These are phyloP conservation scores for Phialophora chinensis DNA, from an alignment of 2,329 filamentous ascomycete species.

Conservation along the genomic window DNA sequence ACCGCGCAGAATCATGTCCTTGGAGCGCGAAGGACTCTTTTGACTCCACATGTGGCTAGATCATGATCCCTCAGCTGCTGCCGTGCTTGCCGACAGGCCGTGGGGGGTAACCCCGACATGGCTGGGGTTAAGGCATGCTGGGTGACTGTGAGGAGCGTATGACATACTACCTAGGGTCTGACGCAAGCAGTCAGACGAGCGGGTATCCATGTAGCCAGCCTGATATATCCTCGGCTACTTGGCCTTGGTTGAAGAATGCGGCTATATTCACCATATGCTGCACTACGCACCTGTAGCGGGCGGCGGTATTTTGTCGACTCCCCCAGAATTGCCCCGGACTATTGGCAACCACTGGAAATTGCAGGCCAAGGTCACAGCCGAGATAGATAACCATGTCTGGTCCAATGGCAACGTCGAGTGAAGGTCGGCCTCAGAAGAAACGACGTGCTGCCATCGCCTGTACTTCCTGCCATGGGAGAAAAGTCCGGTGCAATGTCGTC, in stretches of 20 bases:
- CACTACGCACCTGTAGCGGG: not conserved
- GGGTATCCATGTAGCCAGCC: not conserved
- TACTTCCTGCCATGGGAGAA: slow-evolving; percentile 58
- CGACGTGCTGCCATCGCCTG: slow-evolving; percentile 57
- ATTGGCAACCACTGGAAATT: not conserved
- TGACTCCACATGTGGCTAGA: not conserved
- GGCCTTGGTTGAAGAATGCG: not conserved
- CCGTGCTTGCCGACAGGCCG: not conserved
- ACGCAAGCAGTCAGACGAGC: not conserved
- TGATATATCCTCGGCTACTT: not conserved
- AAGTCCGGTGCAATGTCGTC: slow-evolving; percentile 59
- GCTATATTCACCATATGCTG: not conserved
- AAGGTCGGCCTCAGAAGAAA: slow-evolving; percentile 9
- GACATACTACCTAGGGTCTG: not conserved
- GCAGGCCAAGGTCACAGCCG: not conserved
- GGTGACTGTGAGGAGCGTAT: not conserved
- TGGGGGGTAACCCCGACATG: not conserved
- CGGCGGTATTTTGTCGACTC: not conserved
- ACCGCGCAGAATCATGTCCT: not conserved
- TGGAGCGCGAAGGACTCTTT: not conserved
- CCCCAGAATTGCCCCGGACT: not conserved
- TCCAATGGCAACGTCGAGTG: slow-evolving; percentile 1
- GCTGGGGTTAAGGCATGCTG: not conserved
- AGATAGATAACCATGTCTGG: not conserved
- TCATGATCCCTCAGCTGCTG: not conserved